Conservation (phyloP, 768 basidiomycete species). For the Clitopilus passeckerianus region DNA sequence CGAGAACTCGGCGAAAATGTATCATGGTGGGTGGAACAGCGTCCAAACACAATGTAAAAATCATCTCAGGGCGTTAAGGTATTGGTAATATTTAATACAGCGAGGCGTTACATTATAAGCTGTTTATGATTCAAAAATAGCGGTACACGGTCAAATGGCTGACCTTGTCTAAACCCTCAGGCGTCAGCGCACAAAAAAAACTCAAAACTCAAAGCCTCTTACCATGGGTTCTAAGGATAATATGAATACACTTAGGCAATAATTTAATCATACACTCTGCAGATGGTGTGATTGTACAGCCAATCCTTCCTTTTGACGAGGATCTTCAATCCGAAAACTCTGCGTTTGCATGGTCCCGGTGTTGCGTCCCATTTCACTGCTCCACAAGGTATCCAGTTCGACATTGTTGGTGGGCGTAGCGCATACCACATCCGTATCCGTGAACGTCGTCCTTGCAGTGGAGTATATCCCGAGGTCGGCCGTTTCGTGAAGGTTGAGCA, state of each 20-base stretch:
- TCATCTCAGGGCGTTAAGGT: no score
- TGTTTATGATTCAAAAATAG: not conserved
- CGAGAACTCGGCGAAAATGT: no score
- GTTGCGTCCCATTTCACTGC: constrained; percentile 4
- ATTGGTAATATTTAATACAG: not conserved
- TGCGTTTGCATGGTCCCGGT: not conserved
- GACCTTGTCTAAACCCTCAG: not conserved
- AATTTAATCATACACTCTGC: no score
- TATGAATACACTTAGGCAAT: no score
- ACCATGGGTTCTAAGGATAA: no score
- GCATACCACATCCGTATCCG: constrained; percentile 17
- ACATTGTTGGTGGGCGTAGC: constrained; percentile 4
- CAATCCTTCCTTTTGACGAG: not conserved
- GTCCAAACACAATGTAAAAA: no score
- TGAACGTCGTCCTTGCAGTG: constrained; percentile 11
- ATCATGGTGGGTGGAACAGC: no score
- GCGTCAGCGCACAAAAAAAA: no score
- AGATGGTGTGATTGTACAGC: no score
- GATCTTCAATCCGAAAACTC: not conserved
- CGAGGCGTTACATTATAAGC: not conserved
- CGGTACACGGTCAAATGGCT: not conserved
- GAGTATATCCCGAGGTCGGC: constrained; percentile 29
- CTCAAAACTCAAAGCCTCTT: no score
- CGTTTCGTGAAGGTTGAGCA: constrained; percentile 47
- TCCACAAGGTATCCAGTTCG: constrained; percentile 23